phyloP scores from a whole-genome alignment of 345 rosid genomes.

The Salix suchowensis region DNA sequence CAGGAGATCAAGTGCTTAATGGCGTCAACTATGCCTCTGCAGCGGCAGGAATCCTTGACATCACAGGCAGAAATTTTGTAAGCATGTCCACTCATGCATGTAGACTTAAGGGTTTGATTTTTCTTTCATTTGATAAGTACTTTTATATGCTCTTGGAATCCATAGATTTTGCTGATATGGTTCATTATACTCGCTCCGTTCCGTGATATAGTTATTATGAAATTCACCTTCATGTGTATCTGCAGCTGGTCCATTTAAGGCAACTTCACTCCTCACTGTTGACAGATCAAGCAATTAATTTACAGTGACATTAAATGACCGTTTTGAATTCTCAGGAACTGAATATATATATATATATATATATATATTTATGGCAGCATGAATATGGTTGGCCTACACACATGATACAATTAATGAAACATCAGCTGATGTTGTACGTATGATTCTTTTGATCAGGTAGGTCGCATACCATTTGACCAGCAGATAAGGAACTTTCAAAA shows the following conservation, averaged over 20 bases:
- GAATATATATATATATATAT: too few species aligned
- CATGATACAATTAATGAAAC: not conserved
- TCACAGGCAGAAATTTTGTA: slow-evolving; percentile 90
- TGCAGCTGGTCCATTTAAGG: not conserved
- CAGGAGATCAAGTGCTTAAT: slow-evolving; percentile 67
- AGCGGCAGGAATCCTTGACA: slow-evolving; percentile 89
- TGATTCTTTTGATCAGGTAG: slow-evolving; percentile 44
- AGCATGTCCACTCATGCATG: slow-evolving; percentile 12
- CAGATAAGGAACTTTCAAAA: slow-evolving; percentile 77
- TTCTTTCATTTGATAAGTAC: not conserved
- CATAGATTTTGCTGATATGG: not conserved
- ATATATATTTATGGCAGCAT: not conserved
- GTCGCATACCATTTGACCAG: slow-evolving; percentile 77
- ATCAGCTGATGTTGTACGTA: not conserved
- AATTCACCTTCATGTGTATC: not conserved
- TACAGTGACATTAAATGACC: not conserved
- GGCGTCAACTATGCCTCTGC: slow-evolving; percentile 97
- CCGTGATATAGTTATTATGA: not conserved
- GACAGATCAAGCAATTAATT: not conserved
- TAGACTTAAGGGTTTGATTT: not conserved
- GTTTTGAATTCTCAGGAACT: not conserved
- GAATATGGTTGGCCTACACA: not conserved
- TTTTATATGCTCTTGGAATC: not conserved
- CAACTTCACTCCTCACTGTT: not conserved
- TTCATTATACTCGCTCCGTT: not conserved